phyloP scores from a whole-genome alignment of 805 yeast species.

The Spathaspora girioi region DNA sequence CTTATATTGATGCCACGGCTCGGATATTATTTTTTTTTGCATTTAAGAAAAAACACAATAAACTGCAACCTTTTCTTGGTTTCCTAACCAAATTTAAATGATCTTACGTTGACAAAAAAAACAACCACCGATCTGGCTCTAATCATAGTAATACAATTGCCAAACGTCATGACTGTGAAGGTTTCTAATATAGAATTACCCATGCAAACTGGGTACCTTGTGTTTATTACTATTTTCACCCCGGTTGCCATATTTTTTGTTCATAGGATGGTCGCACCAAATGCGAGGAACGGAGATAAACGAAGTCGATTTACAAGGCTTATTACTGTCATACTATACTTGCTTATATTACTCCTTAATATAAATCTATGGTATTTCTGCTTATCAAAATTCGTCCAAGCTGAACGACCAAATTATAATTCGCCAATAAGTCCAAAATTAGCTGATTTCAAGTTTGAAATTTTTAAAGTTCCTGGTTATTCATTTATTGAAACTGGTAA shows the following conservation, averaged over 20 bases:
- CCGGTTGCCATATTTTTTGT: neutral
- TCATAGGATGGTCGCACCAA: neutral
- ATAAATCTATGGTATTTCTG: neutral
- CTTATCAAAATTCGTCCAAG: neutral
- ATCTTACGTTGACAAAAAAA: no score
- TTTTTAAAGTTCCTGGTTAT: neutral
- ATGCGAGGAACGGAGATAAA: neutral
- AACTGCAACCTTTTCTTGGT: no score
- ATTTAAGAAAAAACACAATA: no score
- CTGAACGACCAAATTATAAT: neutral
- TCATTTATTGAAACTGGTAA: conserved; percentile 2
- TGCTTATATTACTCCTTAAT: neutral
- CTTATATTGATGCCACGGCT: no score
- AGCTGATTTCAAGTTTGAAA: neutral
- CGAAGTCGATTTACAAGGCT: neutral
- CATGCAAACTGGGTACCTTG: neutral
- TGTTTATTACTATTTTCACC: neutral
- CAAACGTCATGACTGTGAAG: neutral
- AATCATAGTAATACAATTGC: no score
- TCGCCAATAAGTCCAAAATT: neutral
- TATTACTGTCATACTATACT: neutral
- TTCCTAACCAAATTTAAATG: no score
- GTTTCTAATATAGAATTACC: neutral
- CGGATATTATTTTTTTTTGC: no score
- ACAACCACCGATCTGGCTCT: no score